These are phyloP conservation scores for Gloeostereum incarnatum DNA, from an alignment of 768 basidiomycete genomes.

Conservation along the genomic window DNA sequence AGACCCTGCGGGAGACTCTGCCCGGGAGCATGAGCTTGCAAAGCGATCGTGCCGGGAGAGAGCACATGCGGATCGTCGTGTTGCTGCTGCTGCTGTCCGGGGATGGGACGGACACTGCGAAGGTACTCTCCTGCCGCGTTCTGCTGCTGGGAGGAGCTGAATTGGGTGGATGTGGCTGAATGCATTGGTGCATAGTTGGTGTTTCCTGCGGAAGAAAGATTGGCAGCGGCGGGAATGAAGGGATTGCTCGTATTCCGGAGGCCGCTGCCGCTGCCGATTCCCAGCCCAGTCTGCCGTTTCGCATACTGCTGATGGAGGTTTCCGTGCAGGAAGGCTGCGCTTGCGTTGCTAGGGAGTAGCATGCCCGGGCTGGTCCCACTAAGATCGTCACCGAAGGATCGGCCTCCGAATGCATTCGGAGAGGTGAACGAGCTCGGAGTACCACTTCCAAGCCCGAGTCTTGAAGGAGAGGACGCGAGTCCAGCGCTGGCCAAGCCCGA, in stretches of 20 bases:
- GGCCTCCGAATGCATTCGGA: conserved; percentile 11
- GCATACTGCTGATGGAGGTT: conserved; percentile 56
- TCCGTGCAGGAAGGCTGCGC: conserved; percentile 73
- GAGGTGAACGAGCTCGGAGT: conserved; percentile 40
- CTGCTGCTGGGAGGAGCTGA: conserved; percentile 8
- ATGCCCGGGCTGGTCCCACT: conserved; percentile 24
- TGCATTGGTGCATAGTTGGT: conserved; percentile 4
- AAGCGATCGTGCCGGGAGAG: conserved; percentile 67
- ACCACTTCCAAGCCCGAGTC: conserved; percentile 18
- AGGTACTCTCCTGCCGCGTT: conserved; percentile 7
- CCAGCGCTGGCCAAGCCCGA: conserved; percentile 28
- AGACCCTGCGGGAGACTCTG: conserved; percentile 89
- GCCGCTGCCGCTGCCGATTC: conserved; percentile 6
- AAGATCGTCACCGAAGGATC: conserved; percentile 17
- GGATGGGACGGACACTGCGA: conserved; percentile 1
- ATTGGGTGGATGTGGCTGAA: conserved; percentile 6
- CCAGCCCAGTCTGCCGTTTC: conserved; percentile 16
- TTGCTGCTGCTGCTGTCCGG: conserved; percentile 2
- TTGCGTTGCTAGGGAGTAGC: conserved; percentile 68
- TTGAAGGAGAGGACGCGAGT: conserved; percentile 27
- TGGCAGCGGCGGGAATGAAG: neutral
- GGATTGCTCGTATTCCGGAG: conserved; percentile 1
- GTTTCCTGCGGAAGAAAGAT: neutral
- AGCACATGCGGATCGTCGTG: conserved; percentile 21
- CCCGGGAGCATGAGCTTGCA: conserved; percentile 84